Conservation (phyloP, 495 filamentous ascomycete species). For the Chaetomium tenue region DNA sequence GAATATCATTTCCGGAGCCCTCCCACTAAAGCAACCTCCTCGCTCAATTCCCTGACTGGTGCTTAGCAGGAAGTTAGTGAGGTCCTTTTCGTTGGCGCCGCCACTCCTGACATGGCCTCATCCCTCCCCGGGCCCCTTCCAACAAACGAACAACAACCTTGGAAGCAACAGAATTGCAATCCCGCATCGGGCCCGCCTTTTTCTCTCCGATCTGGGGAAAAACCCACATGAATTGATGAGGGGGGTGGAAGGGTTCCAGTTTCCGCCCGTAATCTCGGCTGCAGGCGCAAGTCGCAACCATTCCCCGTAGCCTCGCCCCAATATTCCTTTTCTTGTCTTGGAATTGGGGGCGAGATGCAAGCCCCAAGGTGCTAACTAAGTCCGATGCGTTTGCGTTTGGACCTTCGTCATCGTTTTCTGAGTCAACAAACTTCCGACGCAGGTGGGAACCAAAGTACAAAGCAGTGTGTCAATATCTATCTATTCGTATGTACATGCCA, state of each 20-base stretch:
- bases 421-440: too few species aligned
- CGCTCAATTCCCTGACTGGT: constrained; percentile 3
- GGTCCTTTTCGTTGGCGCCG: not conserved
- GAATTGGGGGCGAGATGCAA: not conserved
- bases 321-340: not conserved
- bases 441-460: too few species aligned
- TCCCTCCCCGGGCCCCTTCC: not conserved
- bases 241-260: not conserved
- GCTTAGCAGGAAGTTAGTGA: too few species aligned
- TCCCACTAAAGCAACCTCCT: not conserved
- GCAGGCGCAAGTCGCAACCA: constrained; percentile 6
- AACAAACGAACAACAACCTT: not conserved
- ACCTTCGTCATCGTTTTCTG: too few species aligned
- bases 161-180: not conserved
- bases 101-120: constrained; percentile 5
- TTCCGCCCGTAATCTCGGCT: constrained; percentile 20
- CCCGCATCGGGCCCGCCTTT: not conserved
- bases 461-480: too few species aligned
- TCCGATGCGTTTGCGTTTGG: too few species aligned
- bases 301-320: not conserved
- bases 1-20: constrained; percentile 5
- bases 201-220: constrained; percentile 7
- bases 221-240: not conserved
- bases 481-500: too few species aligned
- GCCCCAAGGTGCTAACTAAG: not conserved